phyloP scores from a whole-genome alignment of 495 filamentous ascomycete species.

The Lophiostoma macrostomum region DNA sequence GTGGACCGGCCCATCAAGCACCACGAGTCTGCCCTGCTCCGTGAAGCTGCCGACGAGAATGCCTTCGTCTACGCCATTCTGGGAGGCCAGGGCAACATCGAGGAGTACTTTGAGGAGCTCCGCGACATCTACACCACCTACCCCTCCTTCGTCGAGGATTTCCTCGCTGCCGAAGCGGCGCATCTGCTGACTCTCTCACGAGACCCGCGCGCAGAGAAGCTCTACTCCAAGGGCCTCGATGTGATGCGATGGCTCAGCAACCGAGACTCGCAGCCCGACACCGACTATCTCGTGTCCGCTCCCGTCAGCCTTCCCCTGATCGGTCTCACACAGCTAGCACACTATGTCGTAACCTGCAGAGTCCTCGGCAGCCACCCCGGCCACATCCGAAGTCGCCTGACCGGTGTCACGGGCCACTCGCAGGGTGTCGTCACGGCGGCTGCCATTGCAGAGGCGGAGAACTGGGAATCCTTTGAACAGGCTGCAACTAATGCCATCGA shows the following conservation, averaged over 20 bases:
- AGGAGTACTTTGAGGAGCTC: constrained; percentile 98
- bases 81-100: constrained; percentile 98
- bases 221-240: constrained; percentile 94
- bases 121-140: constrained; percentile 88
- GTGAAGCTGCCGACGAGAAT: constrained; percentile 74
- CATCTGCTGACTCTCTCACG: constrained; percentile 79
- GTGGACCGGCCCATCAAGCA: constrained; percentile 76
- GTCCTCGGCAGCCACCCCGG: constrained; percentile 83
- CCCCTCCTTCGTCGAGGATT: constrained; percentile 79
- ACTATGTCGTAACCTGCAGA: constrained; percentile 90
- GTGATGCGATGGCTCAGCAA: constrained; percentile 88
- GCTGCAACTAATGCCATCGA: constrained; percentile 74
- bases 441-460: constrained; percentile 80
- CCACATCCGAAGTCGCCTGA: constrained; percentile 73
- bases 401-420: constrained; percentile 92
- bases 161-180: constrained; percentile 73
- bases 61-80: constrained; percentile 88
- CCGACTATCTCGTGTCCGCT: constrained; percentile 92
- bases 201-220: constrained; percentile 83
- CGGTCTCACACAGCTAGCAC: constrained; percentile 88
- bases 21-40: constrained; percentile 89
- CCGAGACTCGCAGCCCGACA: constrained; percentile 83
- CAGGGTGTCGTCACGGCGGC: constrained; percentile 93
- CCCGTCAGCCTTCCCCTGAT: constrained; percentile 97
- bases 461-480: constrained; percentile 85